These are phyloP conservation scores for Papiliotrema flavescens DNA, from an alignment of 1,284 basidiomycete species.

Conservation along the genomic window DNA sequence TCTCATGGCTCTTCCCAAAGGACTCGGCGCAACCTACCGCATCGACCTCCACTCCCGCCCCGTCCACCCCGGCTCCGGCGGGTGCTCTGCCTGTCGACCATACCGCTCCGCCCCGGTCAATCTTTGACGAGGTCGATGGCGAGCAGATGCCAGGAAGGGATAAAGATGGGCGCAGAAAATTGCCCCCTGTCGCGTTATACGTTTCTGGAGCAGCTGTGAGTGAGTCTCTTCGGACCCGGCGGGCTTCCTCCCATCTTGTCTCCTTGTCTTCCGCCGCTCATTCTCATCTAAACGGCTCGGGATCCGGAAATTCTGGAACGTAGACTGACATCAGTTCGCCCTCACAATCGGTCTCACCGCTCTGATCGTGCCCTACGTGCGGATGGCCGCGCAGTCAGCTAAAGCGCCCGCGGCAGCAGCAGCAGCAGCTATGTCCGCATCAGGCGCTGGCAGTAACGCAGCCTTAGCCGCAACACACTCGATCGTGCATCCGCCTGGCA, in stretches of 20 bases:
- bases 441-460: too few species aligned
- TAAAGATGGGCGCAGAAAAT: conserved; percentile 1
- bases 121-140: too few species aligned
- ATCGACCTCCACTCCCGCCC: neutral
- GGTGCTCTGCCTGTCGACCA: neutral
- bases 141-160: conserved; percentile 3
- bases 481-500: too few species aligned
- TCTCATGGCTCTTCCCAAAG: neutral
- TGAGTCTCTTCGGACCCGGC: neutral
- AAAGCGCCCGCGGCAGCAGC: too few species aligned
- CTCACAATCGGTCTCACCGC: conserved; percentile 5
- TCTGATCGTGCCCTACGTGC: conserved; percentile 2
- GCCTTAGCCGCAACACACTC: too few species aligned
- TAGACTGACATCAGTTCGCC: conserved; percentile 1
- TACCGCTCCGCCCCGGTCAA: neutral
- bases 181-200: conserved; percentile 5
- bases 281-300: too few species aligned
- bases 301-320: too few species aligned
- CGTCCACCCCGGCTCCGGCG: neutral
- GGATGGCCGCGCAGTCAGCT: neutral
- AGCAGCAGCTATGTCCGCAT: too few species aligned
- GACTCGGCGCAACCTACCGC: neutral
- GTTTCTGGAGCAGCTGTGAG: conserved; percentile 9
- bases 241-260: too few species aligned
- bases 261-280: too few species aligned